Evolutionary conservation across 768 basidiomycete genomes (phyloP).

Genomic region (Fibroporia radiculosa): DNA sequence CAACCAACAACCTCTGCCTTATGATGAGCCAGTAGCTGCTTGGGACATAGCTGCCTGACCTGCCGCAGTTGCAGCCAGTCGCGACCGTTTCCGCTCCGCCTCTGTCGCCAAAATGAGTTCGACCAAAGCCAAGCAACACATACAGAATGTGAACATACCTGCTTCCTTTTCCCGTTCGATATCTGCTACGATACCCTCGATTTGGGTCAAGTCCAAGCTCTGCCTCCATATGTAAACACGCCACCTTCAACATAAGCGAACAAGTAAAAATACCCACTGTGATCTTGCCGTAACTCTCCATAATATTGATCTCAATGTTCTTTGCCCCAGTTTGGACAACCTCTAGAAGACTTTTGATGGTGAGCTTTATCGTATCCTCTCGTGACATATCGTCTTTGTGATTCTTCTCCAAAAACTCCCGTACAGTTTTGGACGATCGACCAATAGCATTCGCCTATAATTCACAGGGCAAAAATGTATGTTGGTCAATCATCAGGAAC

Average conservation of each 20-base stretch:
- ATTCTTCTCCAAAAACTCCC: conserved; percentile 98
- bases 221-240: no score
- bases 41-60: conserved; percentile 83
- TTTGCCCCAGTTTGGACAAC: conserved; percentile 99
- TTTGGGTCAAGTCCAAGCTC: conserved; percentile 82
- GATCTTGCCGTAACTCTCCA: conserved; percentile 92
- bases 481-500: no score
- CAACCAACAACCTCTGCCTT: no score
- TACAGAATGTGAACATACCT: conserved; percentile 32
- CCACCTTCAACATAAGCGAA: no score
- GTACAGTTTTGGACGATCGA: conserved; percentile 95
- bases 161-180: conserved; percentile 98
- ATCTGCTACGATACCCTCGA: conserved; percentile 84
- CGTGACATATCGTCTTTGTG: conserved; percentile 85
- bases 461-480: no score
- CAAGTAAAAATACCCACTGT: conserved; percentile 57
- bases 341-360: conserved; percentile 91
- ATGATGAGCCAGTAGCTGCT: conserved; percentile 34
- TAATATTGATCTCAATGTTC: conserved; percentile 98
- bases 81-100: conserved; percentile 88
- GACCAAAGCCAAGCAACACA: neutral
- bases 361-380: conserved; percentile 90
- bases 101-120: conserved; percentile 47
- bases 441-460: conserved; percentile 93
- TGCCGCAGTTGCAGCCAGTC: conserved; percentile 87